Conservation (phyloP, 1,284 basidiomycete species). For the Psilocybe mexicana region DNA sequence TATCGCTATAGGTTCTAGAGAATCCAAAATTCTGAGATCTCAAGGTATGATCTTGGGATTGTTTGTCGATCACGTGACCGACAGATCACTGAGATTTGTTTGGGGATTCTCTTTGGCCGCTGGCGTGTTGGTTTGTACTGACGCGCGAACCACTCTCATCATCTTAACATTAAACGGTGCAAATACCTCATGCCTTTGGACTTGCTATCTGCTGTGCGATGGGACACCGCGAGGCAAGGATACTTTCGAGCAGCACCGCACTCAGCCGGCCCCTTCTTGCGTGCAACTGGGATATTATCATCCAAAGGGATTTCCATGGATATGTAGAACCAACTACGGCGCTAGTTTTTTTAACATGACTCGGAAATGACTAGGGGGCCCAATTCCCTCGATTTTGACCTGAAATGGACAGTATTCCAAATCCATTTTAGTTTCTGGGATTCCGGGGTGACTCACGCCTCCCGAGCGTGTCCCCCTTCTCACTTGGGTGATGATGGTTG, state of each 20-base stretch:
- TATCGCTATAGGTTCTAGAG: too few species aligned
- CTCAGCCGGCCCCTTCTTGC: neutral
- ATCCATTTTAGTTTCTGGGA: neutral
- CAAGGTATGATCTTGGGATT: too few species aligned
- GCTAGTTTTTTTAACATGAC: neutral
- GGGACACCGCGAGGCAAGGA: neutral
- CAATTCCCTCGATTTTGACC: neutral
- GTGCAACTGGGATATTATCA: neutral
- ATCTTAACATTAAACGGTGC: too few species aligned
- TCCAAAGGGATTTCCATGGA: neutral
- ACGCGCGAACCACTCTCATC: too few species aligned
- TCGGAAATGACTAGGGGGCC: conserved; percentile 1
- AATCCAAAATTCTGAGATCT: too few species aligned
- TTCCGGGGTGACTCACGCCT: neutral
- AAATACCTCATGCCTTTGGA: too few species aligned
- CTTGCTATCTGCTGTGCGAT: neutral
- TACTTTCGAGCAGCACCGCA: neutral
- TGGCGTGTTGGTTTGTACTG: too few species aligned
- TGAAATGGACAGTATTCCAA: neutral
- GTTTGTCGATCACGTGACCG: too few species aligned
- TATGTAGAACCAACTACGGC: conserved; percentile 1
- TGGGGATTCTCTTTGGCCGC: too few species aligned
- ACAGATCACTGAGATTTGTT: too few species aligned
- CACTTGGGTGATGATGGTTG: neutral
- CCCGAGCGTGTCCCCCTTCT: neutral